A percentile compares a stretch with the other conserved stretches of the same genome.
Conservation (phyloP, 495 filamentous ascomycete genomes). For the Annulohypoxylon bovei region DNA sequence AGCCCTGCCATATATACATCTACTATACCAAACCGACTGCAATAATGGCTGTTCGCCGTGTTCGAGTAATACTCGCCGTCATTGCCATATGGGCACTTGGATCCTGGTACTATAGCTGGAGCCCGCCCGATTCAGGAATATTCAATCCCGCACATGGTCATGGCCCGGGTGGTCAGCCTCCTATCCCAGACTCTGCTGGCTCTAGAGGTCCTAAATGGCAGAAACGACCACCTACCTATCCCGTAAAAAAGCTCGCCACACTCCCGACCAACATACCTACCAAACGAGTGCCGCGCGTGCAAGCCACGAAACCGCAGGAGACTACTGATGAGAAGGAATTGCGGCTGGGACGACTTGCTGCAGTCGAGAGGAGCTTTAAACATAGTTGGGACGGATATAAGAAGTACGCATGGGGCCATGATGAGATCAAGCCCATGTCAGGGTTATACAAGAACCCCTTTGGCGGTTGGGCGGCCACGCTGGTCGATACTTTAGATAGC, state of each 20-base stretch:
- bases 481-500: constrained; percentile 85
- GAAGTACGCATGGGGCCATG: constrained; percentile 76
- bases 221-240: constrained; percentile 52
- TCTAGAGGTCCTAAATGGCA: constrained; percentile 33
- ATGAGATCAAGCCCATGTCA: constrained; percentile 76
- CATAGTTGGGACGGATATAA: constrained; percentile 83
- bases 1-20: constrained; percentile 19
- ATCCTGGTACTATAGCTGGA: constrained; percentile 46
- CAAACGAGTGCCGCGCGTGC: constrained; percentile 73
- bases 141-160: constrained; percentile 16
- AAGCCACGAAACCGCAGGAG: constrained; percentile 57
- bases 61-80: constrained; percentile 43
- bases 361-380: constrained; percentile 73
- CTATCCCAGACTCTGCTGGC: constrained; percentile 10
- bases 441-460: constrained; percentile 71
- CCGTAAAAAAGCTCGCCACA: constrained; percentile 68
- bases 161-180: constrained; percentile 11
- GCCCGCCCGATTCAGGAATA: constrained; percentile 22
- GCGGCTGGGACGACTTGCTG: constrained; percentile 59
- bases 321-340: constrained; percentile 40
- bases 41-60: constrained; percentile 44
- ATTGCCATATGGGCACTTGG: constrained; percentile 42
- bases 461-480: constrained; percentile 84
- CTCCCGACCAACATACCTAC: constrained; percentile 75
- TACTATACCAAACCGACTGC: background rate